Conservation (phyloP, 805 yeast species). For the Wickerhamia fluorescens region DNA sequence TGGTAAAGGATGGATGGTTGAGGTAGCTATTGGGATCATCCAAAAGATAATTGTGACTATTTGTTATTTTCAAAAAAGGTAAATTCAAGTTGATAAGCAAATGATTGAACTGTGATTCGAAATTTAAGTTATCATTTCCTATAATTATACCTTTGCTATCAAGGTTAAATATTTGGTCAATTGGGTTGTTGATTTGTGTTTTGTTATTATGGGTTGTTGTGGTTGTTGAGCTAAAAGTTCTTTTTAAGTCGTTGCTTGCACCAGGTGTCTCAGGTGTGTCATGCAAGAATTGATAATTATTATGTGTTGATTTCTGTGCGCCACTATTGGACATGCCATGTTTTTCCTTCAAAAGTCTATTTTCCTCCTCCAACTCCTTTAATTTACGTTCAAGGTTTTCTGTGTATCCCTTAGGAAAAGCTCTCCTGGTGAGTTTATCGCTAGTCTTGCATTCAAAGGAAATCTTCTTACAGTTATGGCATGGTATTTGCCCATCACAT, state of each 20-base stretch:
- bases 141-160: conserved; percentile 37
- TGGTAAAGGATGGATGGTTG: conserved; percentile 33
- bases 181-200: conserved; percentile 34
- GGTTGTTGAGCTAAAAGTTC: conserved; percentile 3
- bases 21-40: conserved; percentile 37
- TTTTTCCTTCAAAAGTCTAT: conserved; percentile 26
- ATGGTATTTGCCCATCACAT: conserved; percentile 69
- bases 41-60: conserved; percentile 34
- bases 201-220: conserved; percentile 2
- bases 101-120: conserved; percentile 40
- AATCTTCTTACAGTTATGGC: conserved; percentile 59
- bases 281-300: no score
- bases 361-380: conserved; percentile 52
- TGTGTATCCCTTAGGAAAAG: conserved; percentile 78
- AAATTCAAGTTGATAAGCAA: conserved; percentile 35
- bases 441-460: conserved; percentile 65
- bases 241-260: background rate
- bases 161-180: conserved; percentile 38
- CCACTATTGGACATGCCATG: background rate
- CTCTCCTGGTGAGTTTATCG: conserved; percentile 67
- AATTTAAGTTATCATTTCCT: conserved; percentile 39
- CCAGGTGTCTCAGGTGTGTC: background rate
- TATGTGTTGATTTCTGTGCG: background rate
- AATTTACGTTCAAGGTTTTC: conserved; percentile 63
- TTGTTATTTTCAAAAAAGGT: conserved; percentile 38